Conservation (phyloP, 768 basidiomycete genomes). For the Sporobolomyces phaffii region DNA sequence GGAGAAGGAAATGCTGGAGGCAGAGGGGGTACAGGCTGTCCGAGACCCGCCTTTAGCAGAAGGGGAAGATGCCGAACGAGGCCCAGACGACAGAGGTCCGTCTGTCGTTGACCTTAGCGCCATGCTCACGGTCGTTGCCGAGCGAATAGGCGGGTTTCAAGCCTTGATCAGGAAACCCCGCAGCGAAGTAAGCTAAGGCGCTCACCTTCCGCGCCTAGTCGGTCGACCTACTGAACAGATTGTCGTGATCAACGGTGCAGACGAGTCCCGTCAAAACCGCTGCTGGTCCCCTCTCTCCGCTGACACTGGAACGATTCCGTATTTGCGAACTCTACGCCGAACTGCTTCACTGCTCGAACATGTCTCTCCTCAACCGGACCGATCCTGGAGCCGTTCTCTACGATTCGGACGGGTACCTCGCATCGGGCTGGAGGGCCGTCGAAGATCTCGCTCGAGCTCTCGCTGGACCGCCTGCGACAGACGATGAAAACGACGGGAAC, state of each 20-base stretch:
- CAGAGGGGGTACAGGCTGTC: conserved; percentile 66
- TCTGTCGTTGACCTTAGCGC: conserved; percentile 77
- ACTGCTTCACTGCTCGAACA: conserved; percentile 93
- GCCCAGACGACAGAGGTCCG: conserved; percentile 43
- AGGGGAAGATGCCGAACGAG: conserved; percentile 39
- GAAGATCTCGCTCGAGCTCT: conserved; percentile 84
- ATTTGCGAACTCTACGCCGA: conserved; percentile 97
- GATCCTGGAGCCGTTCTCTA: conserved; percentile 68
- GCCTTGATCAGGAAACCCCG: conserved; percentile 64
- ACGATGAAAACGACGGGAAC: not conserved
- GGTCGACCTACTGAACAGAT: too few relatives aligned
- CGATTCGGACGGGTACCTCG: conserved; percentile 63
- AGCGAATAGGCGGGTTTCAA: conserved; percentile 64
- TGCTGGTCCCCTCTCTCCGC: conserved; percentile 65
- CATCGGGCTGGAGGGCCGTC: conserved; percentile 71
- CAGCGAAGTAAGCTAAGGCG: conserved; percentile 46
- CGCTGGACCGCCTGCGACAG: conserved; percentile 42
- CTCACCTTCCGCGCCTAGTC: too few relatives aligned
- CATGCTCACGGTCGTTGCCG: conserved; percentile 67
- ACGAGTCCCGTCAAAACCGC: conserved; percentile 63
- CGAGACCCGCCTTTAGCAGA: conserved; percentile 53
- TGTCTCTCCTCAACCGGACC: conserved; percentile 85
- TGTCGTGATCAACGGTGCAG: too few relatives aligned
- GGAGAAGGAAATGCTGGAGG: conserved; percentile 63
- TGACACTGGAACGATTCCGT: conserved; percentile 90